Base-by-base conservation (phyloP, 208 protist genomes). In the Eutreptiella sp. region DNA sequence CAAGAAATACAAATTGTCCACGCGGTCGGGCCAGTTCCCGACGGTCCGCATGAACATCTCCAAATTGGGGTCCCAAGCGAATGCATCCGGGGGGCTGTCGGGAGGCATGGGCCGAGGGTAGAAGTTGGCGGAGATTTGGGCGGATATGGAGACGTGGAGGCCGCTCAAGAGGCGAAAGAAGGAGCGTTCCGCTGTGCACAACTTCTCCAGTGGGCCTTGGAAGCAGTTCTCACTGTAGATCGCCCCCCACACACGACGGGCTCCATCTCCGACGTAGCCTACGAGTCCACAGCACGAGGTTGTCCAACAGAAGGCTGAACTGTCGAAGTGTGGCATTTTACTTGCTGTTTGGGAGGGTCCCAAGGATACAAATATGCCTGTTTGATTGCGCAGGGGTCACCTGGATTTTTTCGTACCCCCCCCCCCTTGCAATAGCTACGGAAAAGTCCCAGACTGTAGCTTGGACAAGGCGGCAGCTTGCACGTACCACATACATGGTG, bases 1-100 rank as follows among this genome's bases (percentile, higher is more conserved):
- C 2, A 88, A 59, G 19, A 89, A 66, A 62, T 89, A 87, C 4
- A 93, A 60, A 66, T 93, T 93, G 11, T 79, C 76, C 5, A 87
- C 48, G 57, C 80, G 83, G 32, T 88, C 74, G 16, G 63, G 54
- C 53, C 75, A 91, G 4, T 9, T 3, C 16, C 4, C 2, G 23
- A 63, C 16, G 4, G 2, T n/a, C 3, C 50, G 35, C 16, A 38
- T 19, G 28, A 26, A 63, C 80, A 89, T 83, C 21, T 81, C 65
- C 60, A 80, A 93, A 64, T 90, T 90, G 7, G 83, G 83, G 43
- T 48, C 43, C n/a, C n/a, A n/a, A n/a, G n/a, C n/a, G n/a, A n/a
- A n/a, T n/a, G n/a, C n/a, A n/a, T n/a, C n/a, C n/a, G n/a, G n/a
- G n/a, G n/a, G n/a, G n/a, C n/a, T n/a, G 43, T 48, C 43, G 16